Percentiles rank a stretch among this genome's conserved stretches.
phyloP scores from a whole-genome alignment of 192 early-diverging fungal species.

The Coemansia sp. region DNA sequence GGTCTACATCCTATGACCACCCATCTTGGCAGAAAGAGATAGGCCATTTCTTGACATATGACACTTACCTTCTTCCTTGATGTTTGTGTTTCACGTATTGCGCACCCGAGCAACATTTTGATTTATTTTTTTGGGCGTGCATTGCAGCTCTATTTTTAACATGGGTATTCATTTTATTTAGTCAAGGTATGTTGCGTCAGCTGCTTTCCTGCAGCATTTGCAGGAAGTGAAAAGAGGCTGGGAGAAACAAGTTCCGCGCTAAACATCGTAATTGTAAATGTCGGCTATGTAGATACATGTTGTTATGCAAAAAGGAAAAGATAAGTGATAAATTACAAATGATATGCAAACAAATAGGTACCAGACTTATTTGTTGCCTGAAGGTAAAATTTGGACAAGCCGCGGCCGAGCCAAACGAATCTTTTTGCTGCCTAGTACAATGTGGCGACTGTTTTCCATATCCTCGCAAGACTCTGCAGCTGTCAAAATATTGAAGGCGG shows the following conservation, averaged over 20 bases:
- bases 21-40: conserved; percentile 19
- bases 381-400: conserved; percentile 29
- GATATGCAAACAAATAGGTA: not conserved
- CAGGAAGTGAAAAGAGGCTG: not conserved
- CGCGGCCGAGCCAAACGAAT: conserved; percentile 44
- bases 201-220: not conserved
- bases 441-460: conserved; percentile 5
- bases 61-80: not conserved
- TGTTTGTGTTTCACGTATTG: not conserved
- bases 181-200: not conserved
- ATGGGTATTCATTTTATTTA: not conserved
- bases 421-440: conserved; percentile 46
- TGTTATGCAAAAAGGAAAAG: not conserved
- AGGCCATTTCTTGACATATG: not conserved
- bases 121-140: not conserved
- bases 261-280: not conserved
- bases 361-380: conserved; percentile 17
- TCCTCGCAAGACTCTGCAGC: conserved; percentile 11
- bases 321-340: conserved; percentile 1
- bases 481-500: not conserved
- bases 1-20: conserved; percentile 15
- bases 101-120: not conserved
- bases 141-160: not conserved
- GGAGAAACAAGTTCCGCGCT: not conserved
- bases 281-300: not conserved